phyloP scores from a whole-genome alignment of 805 yeast genomes.

The Brettanomyces sp. region DNA sequence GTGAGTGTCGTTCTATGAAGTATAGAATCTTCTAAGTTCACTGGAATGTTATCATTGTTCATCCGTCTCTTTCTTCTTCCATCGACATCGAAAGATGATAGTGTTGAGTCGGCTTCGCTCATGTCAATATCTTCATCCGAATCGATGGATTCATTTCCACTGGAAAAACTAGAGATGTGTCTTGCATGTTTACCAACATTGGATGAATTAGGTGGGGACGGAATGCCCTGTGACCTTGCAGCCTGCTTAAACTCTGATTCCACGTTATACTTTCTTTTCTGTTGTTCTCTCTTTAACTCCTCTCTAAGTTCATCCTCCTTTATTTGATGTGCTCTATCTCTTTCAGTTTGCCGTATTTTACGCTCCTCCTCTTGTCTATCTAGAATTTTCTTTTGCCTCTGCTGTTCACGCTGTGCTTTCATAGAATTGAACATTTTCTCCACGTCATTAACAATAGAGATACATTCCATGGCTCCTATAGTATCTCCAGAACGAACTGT shows the following conservation, averaged over 20 bases:
- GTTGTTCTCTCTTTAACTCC: neutral
- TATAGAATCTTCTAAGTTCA: constrained; percentile 20
- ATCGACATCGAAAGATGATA: constrained; percentile 10
- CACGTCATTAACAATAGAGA: constrained; percentile 58
- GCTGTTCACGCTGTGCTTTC: constrained; percentile 17
- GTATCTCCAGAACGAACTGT: constrained; percentile 46
- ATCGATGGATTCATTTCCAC: neutral
- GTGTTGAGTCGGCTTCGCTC: constrained; percentile 5
- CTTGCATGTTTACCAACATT: neutral
- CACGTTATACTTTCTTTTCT: neutral
- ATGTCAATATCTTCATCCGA: neutral
- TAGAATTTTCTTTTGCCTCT: constrained; percentile 3
- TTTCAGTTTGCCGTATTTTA: neutral
- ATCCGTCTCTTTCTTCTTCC: constrained; percentile 8
- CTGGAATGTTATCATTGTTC: constrained; percentile 2
- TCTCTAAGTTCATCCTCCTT: neutral
- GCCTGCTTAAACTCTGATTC: neutral
- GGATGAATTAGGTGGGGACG: neutral
- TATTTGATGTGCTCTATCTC: neutral
- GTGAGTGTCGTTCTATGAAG: constrained; percentile 45
- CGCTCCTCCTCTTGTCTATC: neutral
- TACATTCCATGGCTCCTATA: constrained; percentile 54
- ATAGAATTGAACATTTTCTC: constrained; percentile 64
- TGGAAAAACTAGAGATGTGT: neutral
- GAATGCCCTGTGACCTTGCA: neutral